Conservation (phyloP, 495 filamentous ascomycete species). For the Tricharina praecox region DNA sequence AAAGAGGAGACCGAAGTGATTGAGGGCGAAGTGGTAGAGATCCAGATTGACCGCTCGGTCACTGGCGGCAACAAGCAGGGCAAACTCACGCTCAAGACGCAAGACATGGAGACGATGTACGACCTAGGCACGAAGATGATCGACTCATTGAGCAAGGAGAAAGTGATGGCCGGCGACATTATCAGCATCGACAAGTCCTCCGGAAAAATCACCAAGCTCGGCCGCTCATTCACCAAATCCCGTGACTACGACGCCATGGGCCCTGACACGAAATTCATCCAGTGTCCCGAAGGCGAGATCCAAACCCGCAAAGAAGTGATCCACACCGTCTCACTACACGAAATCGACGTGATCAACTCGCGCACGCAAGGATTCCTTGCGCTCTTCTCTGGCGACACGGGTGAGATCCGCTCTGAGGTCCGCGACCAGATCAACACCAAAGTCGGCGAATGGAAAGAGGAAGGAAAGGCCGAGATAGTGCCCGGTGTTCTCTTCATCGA, state of each 20-base stretch:
- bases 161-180: slow-evolving; percentile 87
- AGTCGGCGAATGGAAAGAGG: slow-evolving; percentile 93
- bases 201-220: slow-evolving; percentile 89
- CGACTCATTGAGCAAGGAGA: slow-evolving; percentile 96
- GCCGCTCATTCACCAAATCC: slow-evolving; percentile 84
- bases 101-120: slow-evolving; percentile 97
- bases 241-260: slow-evolving; percentile 98
- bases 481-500: slow-evolving; percentile 97
- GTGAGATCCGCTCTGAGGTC: slow-evolving; percentile 50
- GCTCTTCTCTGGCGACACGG: slow-evolving; percentile 4
- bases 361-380: slow-evolving; percentile 38
- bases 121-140: slow-evolving; percentile 92
- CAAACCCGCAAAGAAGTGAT: slow-evolving; percentile 99
- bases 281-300: slow-evolving; percentile 75
- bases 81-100: slow-evolving; percentile 98
- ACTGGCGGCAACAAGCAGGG: slow-evolving; percentile 97
- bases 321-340: slow-evolving; percentile 94
- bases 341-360: slow-evolving; percentile 90
- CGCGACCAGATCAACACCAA: slow-evolving; percentile 95
- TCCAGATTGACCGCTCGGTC: slow-evolving; percentile 93
- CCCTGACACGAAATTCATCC: slow-evolving; percentile 91
- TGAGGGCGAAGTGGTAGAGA: slow-evolving; percentile 97
- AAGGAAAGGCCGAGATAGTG: slow-evolving; percentile 92
- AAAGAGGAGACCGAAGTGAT: slow-evolving; percentile 98
- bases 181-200: slow-evolving; percentile 99